phyloP scores from a whole-genome alignment of 768 basidiomycete species.

The Hygrophoropsis aurantiaca region DNA sequence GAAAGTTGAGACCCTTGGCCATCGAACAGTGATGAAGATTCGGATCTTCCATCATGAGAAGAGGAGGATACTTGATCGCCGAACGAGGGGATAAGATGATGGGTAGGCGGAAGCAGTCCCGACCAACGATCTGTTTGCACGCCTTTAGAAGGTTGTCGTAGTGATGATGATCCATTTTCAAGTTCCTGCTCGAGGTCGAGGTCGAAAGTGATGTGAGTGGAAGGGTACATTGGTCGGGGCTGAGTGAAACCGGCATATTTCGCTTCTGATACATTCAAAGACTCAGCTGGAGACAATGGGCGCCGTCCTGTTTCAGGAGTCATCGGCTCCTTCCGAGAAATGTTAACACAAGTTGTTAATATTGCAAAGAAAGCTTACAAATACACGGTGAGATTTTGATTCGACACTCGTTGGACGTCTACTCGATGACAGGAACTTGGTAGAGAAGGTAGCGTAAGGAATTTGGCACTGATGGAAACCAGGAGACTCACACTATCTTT shows the following conservation, averaged over 20 bases:
- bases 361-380: conserved; percentile 28
- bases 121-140: conserved; percentile 63
- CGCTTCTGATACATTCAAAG: conserved; percentile 22
- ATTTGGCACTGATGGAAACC: conserved; percentile 25
- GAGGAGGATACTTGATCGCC: conserved; percentile 42
- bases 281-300: conserved; percentile 43
- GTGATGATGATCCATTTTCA: conserved; percentile 23
- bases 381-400: conserved; percentile 24
- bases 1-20: conserved; percentile 50
- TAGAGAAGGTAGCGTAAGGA: conserved; percentile 25
- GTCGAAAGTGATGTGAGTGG: conserved; percentile 37
- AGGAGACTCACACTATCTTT: conserved; percentile 45
- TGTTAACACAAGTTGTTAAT: conserved; percentile 9
- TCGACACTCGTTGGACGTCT: conserved; percentile 38
- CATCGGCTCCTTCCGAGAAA: conserved; percentile 38
- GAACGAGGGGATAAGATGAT: conserved; percentile 28
- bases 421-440: conserved; percentile 19
- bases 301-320: conserved; percentile 45
- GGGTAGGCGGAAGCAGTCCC: conserved; percentile 30
- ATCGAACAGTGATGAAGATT: conserved; percentile 71
- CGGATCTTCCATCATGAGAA: conserved; percentile 63
- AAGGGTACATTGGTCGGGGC: conserved; percentile 22
- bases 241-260: conserved; percentile 25
- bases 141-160: conserved; percentile 58
- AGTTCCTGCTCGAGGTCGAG: conserved; percentile 42